These are phyloP conservation scores for Talaromyces borbonicus DNA, from an alignment of 495 filamentous ascomycete species.

Conservation along the genomic window DNA sequence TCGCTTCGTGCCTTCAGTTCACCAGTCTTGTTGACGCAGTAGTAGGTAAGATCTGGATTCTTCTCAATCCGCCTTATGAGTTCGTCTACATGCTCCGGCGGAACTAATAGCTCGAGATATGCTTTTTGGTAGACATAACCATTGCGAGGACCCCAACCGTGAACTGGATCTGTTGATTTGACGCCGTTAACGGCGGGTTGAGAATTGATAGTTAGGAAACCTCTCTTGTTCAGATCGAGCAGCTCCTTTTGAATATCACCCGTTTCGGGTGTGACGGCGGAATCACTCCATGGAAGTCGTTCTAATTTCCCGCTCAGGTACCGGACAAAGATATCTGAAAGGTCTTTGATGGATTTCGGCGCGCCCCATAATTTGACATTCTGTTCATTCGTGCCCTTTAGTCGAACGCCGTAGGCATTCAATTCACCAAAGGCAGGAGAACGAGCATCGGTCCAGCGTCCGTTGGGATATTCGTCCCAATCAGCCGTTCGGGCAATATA, in stretches of 20 bases:
- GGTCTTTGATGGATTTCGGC: conserved; percentile 66
- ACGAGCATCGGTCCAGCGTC: conserved; percentile 95
- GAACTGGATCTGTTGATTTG: conserved; percentile 64
- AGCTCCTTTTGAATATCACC: conserved; percentile 65
- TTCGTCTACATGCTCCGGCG: conserved; percentile 67
- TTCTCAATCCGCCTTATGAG: conserved; percentile 70
- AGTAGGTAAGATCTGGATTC: conserved; percentile 80
- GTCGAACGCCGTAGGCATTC: conserved; percentile 87
- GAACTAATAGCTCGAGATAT: conserved; percentile 84
- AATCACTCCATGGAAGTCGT: conserved; percentile 90
- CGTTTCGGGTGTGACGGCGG: conserved; percentile 72
- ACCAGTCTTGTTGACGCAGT: conserved; percentile 75
- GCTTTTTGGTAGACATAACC: conserved; percentile 99
- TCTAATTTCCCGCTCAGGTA: conserved; percentile 75
- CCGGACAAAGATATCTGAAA: conserved; percentile 70
- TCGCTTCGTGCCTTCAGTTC: conserved; percentile 76
- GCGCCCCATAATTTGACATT: conserved; percentile 94
- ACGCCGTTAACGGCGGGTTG: conserved; percentile 94
- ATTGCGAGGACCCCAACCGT: conserved; percentile 90
- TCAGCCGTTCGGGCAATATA: conserved; percentile 94
- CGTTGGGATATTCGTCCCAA: conserved; percentile 99
- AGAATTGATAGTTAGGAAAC: conserved; percentile 93
- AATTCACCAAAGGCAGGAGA: conserved; percentile 96
- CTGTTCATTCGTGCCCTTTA: conserved; percentile 94
- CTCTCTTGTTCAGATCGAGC: conserved; percentile 70